These are phyloP conservation scores for Solanum ossicruentum DNA, from an alignment of 257 asterid genomes.

Conservation along the genomic window DNA sequence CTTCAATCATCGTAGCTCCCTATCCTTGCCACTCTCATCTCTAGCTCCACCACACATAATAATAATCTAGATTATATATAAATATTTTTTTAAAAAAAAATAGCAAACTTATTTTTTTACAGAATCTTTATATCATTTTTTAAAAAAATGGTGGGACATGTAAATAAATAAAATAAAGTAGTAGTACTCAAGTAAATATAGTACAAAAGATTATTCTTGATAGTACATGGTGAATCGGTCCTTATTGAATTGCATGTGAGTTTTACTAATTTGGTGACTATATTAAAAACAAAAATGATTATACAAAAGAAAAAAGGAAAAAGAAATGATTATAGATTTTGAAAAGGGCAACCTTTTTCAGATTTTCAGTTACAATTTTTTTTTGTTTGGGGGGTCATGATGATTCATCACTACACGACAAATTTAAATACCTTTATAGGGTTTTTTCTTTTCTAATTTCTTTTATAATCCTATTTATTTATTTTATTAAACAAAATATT, in stretches of 20 bases:
- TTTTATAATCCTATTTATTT: background rate
- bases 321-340: background rate
- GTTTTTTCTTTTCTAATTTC: background rate
- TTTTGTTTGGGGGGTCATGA: conserved; percentile 33
- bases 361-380: conserved; percentile 8
- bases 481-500: background rate
- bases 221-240: background rate
- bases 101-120: background rate
- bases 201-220: background rate
- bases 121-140: background rate
- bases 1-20: too few relatives aligned
- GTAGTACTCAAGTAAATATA: background rate
- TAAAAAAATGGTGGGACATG: background rate
- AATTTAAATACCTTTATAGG: background rate
- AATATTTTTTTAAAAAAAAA: too few relatives aligned
- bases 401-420: conserved; percentile 62
- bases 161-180: background rate
- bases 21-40: too few relatives aligned
- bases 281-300: conserved; percentile 1
- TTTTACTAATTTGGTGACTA: background rate
- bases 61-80: too few relatives aligned
- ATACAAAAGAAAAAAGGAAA: background rate
- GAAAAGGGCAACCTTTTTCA: conserved; percentile 11
- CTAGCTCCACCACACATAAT: too few relatives aligned
- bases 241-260: background rate